Base-by-base conservation (phyloP, 768 basidiomycete species). In the Suillus clintonianus region DNA sequence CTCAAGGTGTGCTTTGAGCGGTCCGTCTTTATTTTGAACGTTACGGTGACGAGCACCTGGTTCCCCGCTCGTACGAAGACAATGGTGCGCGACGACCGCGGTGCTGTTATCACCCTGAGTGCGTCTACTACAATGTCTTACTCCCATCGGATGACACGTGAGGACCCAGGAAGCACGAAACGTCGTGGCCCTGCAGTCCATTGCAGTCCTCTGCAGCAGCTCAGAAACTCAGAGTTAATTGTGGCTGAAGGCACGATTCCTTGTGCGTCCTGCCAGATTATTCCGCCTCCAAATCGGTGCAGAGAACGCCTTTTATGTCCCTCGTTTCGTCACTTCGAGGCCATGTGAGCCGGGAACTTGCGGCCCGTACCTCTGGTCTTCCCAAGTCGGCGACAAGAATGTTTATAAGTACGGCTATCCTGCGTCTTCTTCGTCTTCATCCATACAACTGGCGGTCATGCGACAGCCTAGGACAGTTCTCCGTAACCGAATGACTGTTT, bases 381-480 rank as follows among this genome's bases (percentile, higher is more conserved):
- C 30, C 51, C 19, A 53, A 53, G 51, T 53, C 19, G 19, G 17
- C 32, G 51, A 32, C 51, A 32, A n/a, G 3, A 19, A 51, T 51
- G 15, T 17, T 27, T 27, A 19, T 2, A 32, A 53, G 51, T 53
- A 27, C 37, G 17, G 14, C 41, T 41, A 5, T 17, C 19, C n/a
- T 55, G n/a, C 34, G 8, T 55, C n/a, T 57, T 37, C 39, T 24
- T 19, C 36, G 32, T 64, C 64, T 62, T 27, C 43, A 42, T 64
- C 64, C 61, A 54, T 61, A 63, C 62, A 56, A 56, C 48, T 56
- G 36, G 36, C n/a, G 48, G 62, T 65, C 63, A 64, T 48, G 48
- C 47, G 63, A 55, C 62, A 50, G 51, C 27, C 17, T 51, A 19
- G 17, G 50, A 32, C 42, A 54, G 34, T n/a, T 37, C 42, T 37